phyloP scores from a whole-genome alignment of 176 grass and related monocot species.

The Juncus inflexus region DNA sequence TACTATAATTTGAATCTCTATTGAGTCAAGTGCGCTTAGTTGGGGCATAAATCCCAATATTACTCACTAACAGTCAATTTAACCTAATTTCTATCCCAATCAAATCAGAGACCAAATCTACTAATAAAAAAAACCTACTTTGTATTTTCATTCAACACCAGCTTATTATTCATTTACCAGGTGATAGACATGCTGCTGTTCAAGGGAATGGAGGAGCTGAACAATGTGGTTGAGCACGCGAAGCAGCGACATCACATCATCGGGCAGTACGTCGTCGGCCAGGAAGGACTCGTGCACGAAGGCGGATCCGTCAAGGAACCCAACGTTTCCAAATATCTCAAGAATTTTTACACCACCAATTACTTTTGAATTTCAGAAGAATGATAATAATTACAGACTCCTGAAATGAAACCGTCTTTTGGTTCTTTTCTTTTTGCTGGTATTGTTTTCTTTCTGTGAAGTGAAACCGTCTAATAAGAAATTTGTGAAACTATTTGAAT shows the following conservation, averaged over 20 bases:
- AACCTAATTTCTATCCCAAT: too few relatives aligned
- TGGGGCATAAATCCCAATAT: too few relatives aligned
- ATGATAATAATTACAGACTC: neutral
- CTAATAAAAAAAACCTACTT: too few relatives aligned
- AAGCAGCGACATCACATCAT: constrained; percentile 95
- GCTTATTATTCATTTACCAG: constrained; percentile 23
- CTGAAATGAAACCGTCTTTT: constrained; percentile 19
- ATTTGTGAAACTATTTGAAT: too few relatives aligned
- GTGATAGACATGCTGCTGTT: constrained; percentile 96
- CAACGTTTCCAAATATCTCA: constrained; percentile 53
- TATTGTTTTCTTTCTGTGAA: constrained; percentile 2
- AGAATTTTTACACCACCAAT: constrained; percentile 84
- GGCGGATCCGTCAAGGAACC: constrained; percentile 36
- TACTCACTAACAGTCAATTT: too few relatives aligned
- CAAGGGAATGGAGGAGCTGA: constrained; percentile 75
- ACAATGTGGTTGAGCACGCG: constrained; percentile 70
- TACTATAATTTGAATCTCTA: too few relatives aligned
- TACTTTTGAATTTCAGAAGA: constrained; percentile 49
- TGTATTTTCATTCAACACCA: too few relatives aligned
- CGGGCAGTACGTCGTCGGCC: constrained; percentile 83
- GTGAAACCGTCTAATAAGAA: too few relatives aligned
- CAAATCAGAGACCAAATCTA: too few relatives aligned
- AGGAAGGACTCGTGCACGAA: constrained; percentile 46
- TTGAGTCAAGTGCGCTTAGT: too few relatives aligned
- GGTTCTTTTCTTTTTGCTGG: constrained; percentile 18